phyloP scores from a whole-genome alignment of 2,329 filamentous ascomycete genomes.

The Blastomyces parvus region DNA sequence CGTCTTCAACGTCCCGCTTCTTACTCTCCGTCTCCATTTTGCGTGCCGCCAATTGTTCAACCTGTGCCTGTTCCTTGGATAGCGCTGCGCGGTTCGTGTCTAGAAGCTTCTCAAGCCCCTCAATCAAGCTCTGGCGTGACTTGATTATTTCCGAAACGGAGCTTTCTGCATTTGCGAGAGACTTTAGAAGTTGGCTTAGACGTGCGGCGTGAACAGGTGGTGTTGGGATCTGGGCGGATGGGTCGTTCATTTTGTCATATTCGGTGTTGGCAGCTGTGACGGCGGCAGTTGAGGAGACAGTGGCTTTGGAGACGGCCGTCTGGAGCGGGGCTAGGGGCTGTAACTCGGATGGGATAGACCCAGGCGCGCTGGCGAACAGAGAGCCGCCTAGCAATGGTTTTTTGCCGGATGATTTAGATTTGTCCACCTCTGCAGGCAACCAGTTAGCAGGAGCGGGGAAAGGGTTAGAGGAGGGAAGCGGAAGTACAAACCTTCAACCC shows the following conservation, averaged over 20 bases:
- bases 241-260: slow-evolving; percentile 72
- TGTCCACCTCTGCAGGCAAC: slow-evolving; percentile 44
- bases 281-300: slow-evolving; percentile 56
- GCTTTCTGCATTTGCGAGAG: slow-evolving; percentile 75
- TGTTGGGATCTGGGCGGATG: slow-evolving; percentile 58
- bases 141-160: slow-evolving; percentile 85
- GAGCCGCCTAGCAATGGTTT: slow-evolving; percentile 56
- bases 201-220: slow-evolving; percentile 87
- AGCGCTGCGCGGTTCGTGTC: slow-evolving; percentile 62
- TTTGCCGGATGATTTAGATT: slow-evolving; percentile 42
- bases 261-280: slow-evolving; percentile 66
- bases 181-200: slow-evolving; percentile 80
- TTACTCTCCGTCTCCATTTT: slow-evolving; percentile 66
- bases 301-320: slow-evolving; percentile 62
- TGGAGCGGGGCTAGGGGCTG: slow-evolving; percentile 64
- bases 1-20: slow-evolving; percentile 81
- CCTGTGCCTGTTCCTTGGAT: slow-evolving; percentile 56
- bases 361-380: slow-evolving; percentile 54
- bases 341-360: slow-evolving; percentile 64
- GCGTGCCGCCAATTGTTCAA: slow-evolving; percentile 55
- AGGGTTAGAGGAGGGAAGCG: slow-evolving; percentile 7
- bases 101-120: slow-evolving; percentile 72
- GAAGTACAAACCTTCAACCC: slow-evolving; percentile 58
- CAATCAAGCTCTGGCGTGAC: slow-evolving; percentile 66
- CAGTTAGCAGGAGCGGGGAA: neutral